Conservation (phyloP, 1,284 basidiomycete genomes). For the Marasmius sp. region DNA sequence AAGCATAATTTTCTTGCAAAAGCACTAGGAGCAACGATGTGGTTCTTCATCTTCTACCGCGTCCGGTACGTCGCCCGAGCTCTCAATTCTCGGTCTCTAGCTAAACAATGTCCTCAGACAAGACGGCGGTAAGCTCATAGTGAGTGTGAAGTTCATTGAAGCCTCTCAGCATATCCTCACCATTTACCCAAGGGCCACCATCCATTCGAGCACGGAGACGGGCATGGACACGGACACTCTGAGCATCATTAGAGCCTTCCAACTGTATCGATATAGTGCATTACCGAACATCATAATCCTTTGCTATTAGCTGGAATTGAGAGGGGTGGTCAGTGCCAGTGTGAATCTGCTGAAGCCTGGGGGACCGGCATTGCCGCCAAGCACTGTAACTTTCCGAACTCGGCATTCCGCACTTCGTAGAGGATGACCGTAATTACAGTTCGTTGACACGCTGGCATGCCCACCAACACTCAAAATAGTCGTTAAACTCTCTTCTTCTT, state of each 20-base stretch:
- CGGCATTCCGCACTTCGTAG: neutral
- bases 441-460: no score
- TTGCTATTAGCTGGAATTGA: slow-evolving; percentile 13
- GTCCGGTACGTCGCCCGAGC: slow-evolving; percentile 65
- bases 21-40: slow-evolving; percentile 88
- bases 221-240: slow-evolving; percentile 44
- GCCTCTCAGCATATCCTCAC: slow-evolving; percentile 17
- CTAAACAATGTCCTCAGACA: slow-evolving; percentile 41
- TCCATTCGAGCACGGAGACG: slow-evolving; percentile 58
- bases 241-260: slow-evolving; percentile 23
- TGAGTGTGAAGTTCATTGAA: slow-evolving; percentile 28
- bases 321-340: neutral
- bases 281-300: neutral
- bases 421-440: neutral
- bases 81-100: slow-evolving; percentile 1
- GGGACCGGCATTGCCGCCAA: no score
- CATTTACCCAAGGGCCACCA: slow-evolving; percentile 48
- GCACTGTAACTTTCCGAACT: neutral
- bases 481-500: slow-evolving; percentile 16
- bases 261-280: slow-evolving; percentile 4
- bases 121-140: slow-evolving; percentile 74
- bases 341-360: no score
- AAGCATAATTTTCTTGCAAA: slow-evolving; percentile 80
- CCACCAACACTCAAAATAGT: no score
- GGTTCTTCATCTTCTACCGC: slow-evolving; percentile 98